Base-by-base conservation (phyloP, 805 yeast species). In the Cephaloascus fragrans region DNA sequence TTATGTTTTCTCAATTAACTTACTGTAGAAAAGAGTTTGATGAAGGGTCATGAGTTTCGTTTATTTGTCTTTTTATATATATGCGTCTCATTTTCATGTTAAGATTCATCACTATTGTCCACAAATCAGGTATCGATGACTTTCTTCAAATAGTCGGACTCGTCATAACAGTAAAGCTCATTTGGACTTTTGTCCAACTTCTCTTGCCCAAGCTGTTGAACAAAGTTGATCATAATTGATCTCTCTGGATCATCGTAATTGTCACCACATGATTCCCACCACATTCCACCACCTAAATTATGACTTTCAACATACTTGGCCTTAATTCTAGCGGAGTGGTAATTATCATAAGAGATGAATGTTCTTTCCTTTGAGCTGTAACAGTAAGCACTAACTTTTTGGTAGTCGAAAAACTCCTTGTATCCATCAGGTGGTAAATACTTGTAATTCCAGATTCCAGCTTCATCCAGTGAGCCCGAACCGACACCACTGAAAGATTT, bases 261-360 rank as follows among this genome's bases (percentile, higher is more conserved):
- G 50, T 87, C 95, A 2, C 95, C 96, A 41, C 80, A 71, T 0
- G 95, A 80, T 50, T 90, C 97, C 97, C 97, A 90, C 81, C 85
- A 89, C 76, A 93, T 80, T 0, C 84, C 95, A 0, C 98, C 97
- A 0, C 81, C 94, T 8, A 88, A 59, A 0, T 62, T 51, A 4
- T 61, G 55, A 17, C 56, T 47, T 32, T 45, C 48, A 5, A 82
- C 75, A 48, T 75, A 87, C 20, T 61, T 49, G 0, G 86, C 87
- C 54, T 90, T 93, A 15, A 49, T 48, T 6, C 53, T 49, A 2
- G 72, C 75, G 2, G 81, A 67, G 3, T 64, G 61, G 0, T 63
- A 64, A 44, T 73, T 81, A 53, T 90, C 98, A 56, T 83, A 90
- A 4, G 73, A 67, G 2, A 83, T 67, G 35, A 83, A 59, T 4